Evolutionary conservation across 2,329 filamentous ascomycete species (phyloP), one percentile per base, ranked within the genome.

Genomic region (Lithohypha guttulata): DNA sequence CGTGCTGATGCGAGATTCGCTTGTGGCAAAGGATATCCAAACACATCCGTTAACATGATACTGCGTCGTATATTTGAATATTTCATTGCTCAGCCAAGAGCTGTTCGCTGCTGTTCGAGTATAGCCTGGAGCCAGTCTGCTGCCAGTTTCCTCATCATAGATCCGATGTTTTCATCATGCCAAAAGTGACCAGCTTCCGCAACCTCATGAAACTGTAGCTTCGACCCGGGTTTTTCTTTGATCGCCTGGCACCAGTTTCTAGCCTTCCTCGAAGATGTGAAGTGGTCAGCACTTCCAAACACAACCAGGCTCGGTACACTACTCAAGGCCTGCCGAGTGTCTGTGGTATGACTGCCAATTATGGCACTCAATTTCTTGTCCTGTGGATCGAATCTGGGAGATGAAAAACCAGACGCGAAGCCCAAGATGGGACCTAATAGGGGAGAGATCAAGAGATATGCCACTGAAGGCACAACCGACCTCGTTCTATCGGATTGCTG

Each of bases 201-300:
- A 17, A 79, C 60, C 46, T 76, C 71, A 2, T 59, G 53, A 10
- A 59, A 61, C 4, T 51, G 54, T 42, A 79, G 77, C 34, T 46
- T 52, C 13, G 71, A 74, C 1, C 55, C 58, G 0, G 58, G 54
- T 26, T 49, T 51, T 9, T 58, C 55, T 13, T 59, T 56, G 30
- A 87, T 59, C 43, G 65, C 68, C 27, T 63, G 60, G 7, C 66
- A 65, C 87, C 87, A 94, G 1, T 66, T 61, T 8, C 72, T 69
- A 49, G 87, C 64, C 56, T 75, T 82, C 42, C 68, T 70, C 3
- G 65, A 65, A 1, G 77, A 72, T 1, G 83, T 78, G 48, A 95
- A 93, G 0, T 70, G 61, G 57, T 96, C 87, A 3, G 71, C 66
- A 35, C 79, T 75, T 1, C 87, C 89, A 53, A 79, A 93, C 0